Conservation (phyloP, 768 basidiomycete species). For the Amanita brunnescens region DNA sequence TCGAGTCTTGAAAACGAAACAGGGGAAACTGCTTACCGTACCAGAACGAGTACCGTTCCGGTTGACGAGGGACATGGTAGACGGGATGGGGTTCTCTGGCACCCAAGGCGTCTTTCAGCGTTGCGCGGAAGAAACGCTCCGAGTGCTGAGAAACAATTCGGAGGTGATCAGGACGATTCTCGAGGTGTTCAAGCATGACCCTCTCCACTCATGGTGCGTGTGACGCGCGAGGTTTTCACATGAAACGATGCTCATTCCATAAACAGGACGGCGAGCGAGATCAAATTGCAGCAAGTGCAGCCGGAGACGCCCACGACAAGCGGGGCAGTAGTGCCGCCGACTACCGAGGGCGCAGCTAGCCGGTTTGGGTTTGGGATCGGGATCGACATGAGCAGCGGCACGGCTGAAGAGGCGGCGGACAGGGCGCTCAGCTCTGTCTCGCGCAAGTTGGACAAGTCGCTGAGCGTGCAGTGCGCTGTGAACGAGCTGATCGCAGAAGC, state of each 20-base stretch:
- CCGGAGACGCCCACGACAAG: constrained; percentile 22
- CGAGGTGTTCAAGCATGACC: constrained; percentile 96
- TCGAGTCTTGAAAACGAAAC: background rate
- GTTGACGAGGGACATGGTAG: constrained; percentile 88
- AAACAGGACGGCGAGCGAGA: constrained; percentile 67
- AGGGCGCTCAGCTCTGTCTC: constrained; percentile 75
- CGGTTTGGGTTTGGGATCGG: constrained; percentile 33
- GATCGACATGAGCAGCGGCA: constrained; percentile 55
- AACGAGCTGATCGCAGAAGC: constrained; percentile 90
- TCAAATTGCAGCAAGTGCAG: constrained; percentile 63
- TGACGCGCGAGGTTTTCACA: no score
- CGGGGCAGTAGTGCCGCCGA: constrained; percentile 14
- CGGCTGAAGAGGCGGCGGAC: constrained; percentile 82
- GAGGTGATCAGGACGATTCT: constrained; percentile 90
- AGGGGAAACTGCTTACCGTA: constrained; percentile 74
- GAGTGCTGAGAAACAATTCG: constrained; percentile 79
- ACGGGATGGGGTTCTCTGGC: constrained; percentile 86
- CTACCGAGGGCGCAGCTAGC: constrained; percentile 15
- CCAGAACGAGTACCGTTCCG: constrained; percentile 94
- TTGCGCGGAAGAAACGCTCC: constrained; percentile 90
- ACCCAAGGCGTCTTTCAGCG: constrained; percentile 92
- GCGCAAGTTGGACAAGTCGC: constrained; percentile 71
- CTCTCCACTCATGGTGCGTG: constrained; percentile 81
- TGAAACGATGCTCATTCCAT: background rate
- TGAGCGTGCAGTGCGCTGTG: constrained; percentile 90